Conservation (phyloP, 805 yeast species). For the Hanseniaspora occidentalis region DNA sequence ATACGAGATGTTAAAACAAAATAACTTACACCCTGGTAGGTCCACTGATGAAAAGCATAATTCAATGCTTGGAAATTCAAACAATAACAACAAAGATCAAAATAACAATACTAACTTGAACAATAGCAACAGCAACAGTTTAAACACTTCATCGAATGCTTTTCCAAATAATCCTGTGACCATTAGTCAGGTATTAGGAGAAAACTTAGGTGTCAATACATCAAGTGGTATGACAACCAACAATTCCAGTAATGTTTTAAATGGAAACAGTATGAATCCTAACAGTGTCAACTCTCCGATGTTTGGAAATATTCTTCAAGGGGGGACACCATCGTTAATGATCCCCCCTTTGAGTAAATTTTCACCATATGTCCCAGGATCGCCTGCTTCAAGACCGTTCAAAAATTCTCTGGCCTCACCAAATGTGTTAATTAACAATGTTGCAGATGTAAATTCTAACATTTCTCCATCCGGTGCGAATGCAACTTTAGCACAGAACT, state of each 20-base stretch:
- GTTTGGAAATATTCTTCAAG: background rate
- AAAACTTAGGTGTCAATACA: no score
- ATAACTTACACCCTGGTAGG: no score
- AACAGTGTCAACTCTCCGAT: background rate
- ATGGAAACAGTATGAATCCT: background rate
- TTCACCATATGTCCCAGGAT: background rate
- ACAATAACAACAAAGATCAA: background rate
- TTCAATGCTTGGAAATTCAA: background rate
- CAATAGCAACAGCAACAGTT: background rate
- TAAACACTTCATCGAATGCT: no score
- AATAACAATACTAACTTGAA: background rate
- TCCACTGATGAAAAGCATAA: no score
- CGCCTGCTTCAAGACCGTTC: slow-evolving; percentile 1
- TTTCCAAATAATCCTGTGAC: no score
- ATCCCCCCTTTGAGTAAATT: background rate
- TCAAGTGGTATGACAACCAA: no score
- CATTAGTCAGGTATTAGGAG: no score
- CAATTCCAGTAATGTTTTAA: background rate
- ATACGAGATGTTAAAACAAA: no score
- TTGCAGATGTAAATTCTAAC: background rate
- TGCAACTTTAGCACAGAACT: no score
- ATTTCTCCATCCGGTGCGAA: background rate
- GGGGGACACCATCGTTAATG: background rate
- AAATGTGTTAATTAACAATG: background rate
- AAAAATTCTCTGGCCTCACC: background rate